phyloP scores from a whole-genome alignment of 2,329 filamentous ascomycete genomes.

The Colletotrichum lentis region DNA sequence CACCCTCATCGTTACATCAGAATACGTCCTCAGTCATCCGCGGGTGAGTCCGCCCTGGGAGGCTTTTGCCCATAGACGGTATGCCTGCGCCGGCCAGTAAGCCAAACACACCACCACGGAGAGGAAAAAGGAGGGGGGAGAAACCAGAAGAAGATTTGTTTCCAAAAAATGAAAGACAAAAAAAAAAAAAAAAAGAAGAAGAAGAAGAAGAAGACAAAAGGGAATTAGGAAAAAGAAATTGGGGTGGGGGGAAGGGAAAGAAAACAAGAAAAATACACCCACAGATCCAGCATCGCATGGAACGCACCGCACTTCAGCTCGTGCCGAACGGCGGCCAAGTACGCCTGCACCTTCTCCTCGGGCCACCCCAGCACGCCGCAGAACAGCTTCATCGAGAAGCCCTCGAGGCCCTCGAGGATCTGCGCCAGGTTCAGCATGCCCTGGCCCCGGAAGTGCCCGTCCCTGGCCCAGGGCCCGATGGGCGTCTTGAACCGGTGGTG shows the following conservation, averaged over 20 bases:
- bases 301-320: constrained; percentile 43
- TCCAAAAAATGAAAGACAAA: too few relatives aligned
- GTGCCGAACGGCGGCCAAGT: constrained; percentile 43
- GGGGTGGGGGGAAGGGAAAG: too few relatives aligned
- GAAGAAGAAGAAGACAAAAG: too few relatives aligned
- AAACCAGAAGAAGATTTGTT: too few relatives aligned
- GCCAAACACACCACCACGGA: too few relatives aligned
- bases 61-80: constrained; percentile 38
- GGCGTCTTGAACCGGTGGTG: constrained; percentile 48
- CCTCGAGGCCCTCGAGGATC: constrained; percentile 41
- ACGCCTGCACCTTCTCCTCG: constrained; percentile 42
- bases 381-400: constrained; percentile 42
- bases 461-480: constrained; percentile 45
- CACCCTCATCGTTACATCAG: too few relatives aligned
- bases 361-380: constrained; percentile 45
- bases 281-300: constrained; percentile 43
- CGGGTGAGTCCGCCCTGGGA: neutral
- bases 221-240: too few relatives aligned
- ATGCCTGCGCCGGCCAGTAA: constrained; percentile 14
- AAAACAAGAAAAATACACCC: constrained; percentile 14
- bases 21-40: too few relatives aligned
- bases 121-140: too few relatives aligned
- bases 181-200: too few relatives aligned
- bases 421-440: constrained; percentile 33
- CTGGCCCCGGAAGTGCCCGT: constrained; percentile 40